phyloP scores from a whole-genome alignment of 2,329 filamentous ascomycete genomes.

The Achaetomium macrosporum region DNA sequence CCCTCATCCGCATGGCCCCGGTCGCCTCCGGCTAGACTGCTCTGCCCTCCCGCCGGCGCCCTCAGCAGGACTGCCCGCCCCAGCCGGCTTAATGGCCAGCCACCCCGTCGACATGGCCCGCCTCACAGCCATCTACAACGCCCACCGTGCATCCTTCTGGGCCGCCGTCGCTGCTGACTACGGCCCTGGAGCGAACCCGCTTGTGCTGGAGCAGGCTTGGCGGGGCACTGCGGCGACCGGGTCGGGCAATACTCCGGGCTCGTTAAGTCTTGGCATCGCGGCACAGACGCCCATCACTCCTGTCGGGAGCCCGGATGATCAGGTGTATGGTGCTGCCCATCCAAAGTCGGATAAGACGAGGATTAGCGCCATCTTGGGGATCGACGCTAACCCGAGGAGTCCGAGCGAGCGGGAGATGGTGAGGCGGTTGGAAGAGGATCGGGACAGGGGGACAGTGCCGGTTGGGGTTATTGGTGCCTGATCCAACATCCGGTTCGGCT shows the following conservation, averaged over 20 bases:
- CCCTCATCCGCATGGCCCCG: slow-evolving; percentile 29
- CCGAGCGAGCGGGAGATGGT: slow-evolving; percentile 54
- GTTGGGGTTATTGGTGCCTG: slow-evolving; percentile 31
- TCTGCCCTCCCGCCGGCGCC: slow-evolving; percentile 37
- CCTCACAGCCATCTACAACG: slow-evolving; percentile 63
- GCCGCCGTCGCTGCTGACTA: slow-evolving; percentile 65
- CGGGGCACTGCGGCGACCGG: slow-evolving; percentile 21
- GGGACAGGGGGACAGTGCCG: too few species aligned
- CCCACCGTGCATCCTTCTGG: slow-evolving; percentile 69
- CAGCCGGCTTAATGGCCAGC: slow-evolving; percentile 15
- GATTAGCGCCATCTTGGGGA: slow-evolving; percentile 58
- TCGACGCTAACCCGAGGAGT: slow-evolving; percentile 52
- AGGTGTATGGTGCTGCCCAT: slow-evolving; percentile 33
- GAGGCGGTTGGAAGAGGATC: slow-evolving; percentile 49
- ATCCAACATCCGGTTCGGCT: too few species aligned
- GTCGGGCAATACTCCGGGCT: slow-evolving; percentile 19
- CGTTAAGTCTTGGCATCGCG: slow-evolving; percentile 22
- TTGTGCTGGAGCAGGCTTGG: slow-evolving; percentile 65
- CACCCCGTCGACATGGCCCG: slow-evolving; percentile 57
- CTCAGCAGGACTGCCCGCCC: slow-evolving; percentile 12
- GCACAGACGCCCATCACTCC: slow-evolving; percentile 47
- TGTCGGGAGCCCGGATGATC: slow-evolving; percentile 46
- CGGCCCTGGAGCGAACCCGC: slow-evolving; percentile 55
- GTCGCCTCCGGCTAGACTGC: slow-evolving; percentile 54
- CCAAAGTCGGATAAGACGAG: slow-evolving; percentile 48